Base-by-base conservation (phyloP, 768 basidiomycete genomes). In the Pisolithus orientalis region DNA sequence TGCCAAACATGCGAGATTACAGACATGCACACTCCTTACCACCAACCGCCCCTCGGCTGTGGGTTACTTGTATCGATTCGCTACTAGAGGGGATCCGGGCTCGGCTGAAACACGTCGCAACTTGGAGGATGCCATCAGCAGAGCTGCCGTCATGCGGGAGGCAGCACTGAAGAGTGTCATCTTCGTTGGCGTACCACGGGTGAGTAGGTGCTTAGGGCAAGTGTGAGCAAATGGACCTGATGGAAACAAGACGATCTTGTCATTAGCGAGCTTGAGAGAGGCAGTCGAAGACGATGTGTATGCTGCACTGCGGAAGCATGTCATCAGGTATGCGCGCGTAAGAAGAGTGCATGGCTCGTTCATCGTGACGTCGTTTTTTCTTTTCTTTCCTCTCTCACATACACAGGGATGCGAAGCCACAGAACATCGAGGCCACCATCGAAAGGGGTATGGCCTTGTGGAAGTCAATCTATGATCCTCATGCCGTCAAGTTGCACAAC, bases 391-490 rank as follows among this genome's bases (percentile, higher is more conserved):
- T 58, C 51, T 57, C 50, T 51, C 54, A 16, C 40, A 37, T 27
- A 53, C 50, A 51, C 69, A 89, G 87, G 72, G 72, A 75, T 61
- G 79, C 77, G 52, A 79, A 74, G 45, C 63, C 79, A 59, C 77
- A 80, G 58, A 85, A 82, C 68, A 80, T 90, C 66, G 79, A 87
- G 70, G 72, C 79, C 62, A 85, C 85, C 56, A 63, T 82, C 66
- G 72, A 74, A 63, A 82, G 87, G 62, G 90, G 90, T 43, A 78
- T 69, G 64, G 74, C 69, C 46, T 75, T 95, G 57, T 95, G 93
- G 90, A 76, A 85, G 67, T 80, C 83, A 50, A 92, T 95, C 70
- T 95, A 95, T 69, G 74, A 82, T 67, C 92, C 92, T 66, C 88
- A 92, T 74, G 85, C 84, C 64, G 83, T 82, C 74, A 95, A 94